Evolutionary conservation across 139 green algal genomes (phyloP).

Genomic region (Asterochloris erici): DNA sequence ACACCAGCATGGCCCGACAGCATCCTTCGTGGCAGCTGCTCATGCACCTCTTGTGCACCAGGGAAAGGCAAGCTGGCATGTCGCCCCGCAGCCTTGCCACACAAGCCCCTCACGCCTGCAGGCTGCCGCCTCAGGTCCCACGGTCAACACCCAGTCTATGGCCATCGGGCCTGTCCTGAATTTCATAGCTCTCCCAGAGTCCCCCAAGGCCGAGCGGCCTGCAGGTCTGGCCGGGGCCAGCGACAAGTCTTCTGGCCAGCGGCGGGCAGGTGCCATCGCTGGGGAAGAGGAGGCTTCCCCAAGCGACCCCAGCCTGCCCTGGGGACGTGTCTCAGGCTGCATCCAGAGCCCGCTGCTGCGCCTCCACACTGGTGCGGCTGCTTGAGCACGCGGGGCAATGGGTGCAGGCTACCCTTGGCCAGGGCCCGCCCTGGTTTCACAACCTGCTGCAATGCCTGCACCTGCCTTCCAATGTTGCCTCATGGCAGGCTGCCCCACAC

Average conservation of each 20-base stretch:
- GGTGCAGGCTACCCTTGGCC: neutral
- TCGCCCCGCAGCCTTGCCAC: too few relatives aligned
- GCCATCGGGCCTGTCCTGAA: too few relatives aligned
- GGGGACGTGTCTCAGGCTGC: conserved; percentile 12
- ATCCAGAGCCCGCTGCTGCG: conserved; percentile 48
- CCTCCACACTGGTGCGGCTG: conserved; percentile 48
- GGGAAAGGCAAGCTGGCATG: too few relatives aligned
- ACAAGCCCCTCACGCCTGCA: too few relatives aligned
- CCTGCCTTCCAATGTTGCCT: neutral
- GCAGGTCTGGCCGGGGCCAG: neutral
- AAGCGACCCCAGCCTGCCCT: conserved; percentile 8
- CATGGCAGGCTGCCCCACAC: neutral
- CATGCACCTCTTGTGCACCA: too few relatives aligned
- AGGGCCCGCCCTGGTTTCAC: neutral
- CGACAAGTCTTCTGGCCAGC: neutral
- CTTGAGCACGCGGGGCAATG: neutral
- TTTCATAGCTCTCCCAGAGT: conserved; percentile 9
- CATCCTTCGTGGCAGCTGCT: too few relatives aligned
- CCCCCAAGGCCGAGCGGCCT: neutral
- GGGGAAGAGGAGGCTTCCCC: neutral
- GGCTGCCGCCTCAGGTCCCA: too few relatives aligned
- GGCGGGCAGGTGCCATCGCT: neutral
- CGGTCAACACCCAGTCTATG: too few relatives aligned
- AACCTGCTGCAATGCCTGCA: neutral
- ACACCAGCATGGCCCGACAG: too few relatives aligned